These are phyloP conservation scores for Ampelocalamus luodianensis DNA, from an alignment of 176 grass and related monocot species.

Conservation along the genomic window DNA sequence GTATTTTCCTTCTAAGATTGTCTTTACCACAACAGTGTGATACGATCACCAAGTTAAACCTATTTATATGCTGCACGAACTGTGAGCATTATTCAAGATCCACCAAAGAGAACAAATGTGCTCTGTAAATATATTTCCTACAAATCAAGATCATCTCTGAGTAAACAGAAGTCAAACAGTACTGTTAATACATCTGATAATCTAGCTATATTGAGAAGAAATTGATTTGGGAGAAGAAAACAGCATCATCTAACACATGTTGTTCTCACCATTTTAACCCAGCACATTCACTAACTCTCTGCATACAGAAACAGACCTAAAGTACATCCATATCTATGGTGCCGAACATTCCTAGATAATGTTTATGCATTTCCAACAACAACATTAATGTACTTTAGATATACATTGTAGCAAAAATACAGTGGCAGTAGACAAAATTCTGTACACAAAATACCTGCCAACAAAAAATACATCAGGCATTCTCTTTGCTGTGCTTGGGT, in stretches of 20 bases:
- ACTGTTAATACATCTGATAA: not conserved
- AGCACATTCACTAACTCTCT: not conserved
- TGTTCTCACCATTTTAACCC: not conserved
- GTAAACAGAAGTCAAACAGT: not conserved
- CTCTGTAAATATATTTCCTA: not conserved
- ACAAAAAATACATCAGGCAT: not conserved
- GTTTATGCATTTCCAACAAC: not conserved
- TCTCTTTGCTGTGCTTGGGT: not conserved
- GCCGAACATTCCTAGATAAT: not conserved
- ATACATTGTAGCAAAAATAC: not conserved
- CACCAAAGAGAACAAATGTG: constrained; percentile 1
- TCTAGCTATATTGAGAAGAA: not conserved
- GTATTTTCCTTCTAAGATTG: not conserved
- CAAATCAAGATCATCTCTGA: not conserved
- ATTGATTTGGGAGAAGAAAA: not conserved
- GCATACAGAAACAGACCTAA: not conserved
- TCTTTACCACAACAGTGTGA: not conserved
- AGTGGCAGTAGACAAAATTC: not conserved
- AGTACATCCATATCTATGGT: not conserved
- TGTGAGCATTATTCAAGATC: not conserved
- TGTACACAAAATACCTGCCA: not conserved
- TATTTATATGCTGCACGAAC: not conserved
- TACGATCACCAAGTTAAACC: not conserved
- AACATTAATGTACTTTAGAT: not conserved
- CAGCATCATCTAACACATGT: not conserved